phyloP scores from a whole-genome alignment of 2,329 filamentous ascomycete species.

The Alternaria gaisen region DNA sequence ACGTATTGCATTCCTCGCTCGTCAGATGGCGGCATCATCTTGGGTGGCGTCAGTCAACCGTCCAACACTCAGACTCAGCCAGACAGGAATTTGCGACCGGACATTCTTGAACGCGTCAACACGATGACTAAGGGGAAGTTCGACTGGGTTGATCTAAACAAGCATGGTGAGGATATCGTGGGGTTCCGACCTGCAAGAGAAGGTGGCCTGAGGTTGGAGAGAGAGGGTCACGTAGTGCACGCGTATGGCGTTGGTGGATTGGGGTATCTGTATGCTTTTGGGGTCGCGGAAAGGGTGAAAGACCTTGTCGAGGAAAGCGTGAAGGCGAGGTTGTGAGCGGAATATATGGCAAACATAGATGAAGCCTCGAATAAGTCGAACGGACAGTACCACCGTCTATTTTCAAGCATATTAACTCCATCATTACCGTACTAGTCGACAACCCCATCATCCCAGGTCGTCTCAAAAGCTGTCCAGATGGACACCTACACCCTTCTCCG shows the following conservation, averaged over 20 bases:
- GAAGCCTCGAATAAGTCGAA: not conserved
- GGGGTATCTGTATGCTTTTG: not conserved
- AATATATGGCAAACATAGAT: not conserved
- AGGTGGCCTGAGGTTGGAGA: not conserved
- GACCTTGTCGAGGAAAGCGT: not conserved
- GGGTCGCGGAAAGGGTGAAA: not conserved
- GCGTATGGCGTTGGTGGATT: not conserved
- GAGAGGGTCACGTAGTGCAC: not conserved
- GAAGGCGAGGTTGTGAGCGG: not conserved
- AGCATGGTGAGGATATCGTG: not conserved
- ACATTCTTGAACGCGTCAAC: not conserved
- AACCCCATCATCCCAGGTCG: fast-evolving
- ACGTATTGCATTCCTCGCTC: not conserved
- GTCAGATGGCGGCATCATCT: not conserved
- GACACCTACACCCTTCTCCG: conserved; percentile 21
- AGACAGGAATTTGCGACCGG: not conserved
- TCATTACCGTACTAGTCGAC: not conserved
- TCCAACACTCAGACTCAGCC: not conserved
- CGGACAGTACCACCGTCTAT: not conserved
- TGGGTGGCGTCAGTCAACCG: not conserved
- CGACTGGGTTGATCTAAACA: not conserved
- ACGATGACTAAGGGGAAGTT: not conserved
- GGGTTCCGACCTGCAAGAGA: not conserved
- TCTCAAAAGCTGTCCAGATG: conserved; percentile 22
- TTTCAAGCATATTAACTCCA: too few relatives aligned